These are phyloP conservation scores for Exophiala sp. DNA, from an alignment of 2,329 filamentous ascomycete species.

Conservation along the genomic window DNA sequence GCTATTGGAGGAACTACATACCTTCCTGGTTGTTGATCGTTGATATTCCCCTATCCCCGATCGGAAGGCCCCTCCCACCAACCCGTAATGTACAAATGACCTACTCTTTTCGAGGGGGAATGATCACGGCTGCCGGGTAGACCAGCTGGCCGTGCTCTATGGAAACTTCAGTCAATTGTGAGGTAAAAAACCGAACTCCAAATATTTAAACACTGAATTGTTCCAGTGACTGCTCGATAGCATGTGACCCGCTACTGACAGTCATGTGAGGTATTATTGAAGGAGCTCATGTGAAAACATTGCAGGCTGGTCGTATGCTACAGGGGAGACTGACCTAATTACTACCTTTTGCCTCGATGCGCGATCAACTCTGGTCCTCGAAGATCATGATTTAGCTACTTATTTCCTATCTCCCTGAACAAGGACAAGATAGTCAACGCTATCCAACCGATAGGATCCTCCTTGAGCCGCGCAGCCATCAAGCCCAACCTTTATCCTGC, in stretches of 20 bases:
- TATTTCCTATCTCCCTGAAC: too few relatives aligned
- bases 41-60: neutral
- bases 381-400: too few relatives aligned
- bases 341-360: too few relatives aligned
- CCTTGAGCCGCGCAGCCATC: too few relatives aligned
- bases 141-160: neutral
- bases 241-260: neutral
- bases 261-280: too few relatives aligned
- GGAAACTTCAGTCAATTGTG: neutral
- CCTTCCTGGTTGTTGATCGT: neutral
- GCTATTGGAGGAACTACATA: neutral
- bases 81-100: neutral
- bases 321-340: too few relatives aligned
- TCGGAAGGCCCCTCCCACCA: neutral
- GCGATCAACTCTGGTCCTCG: too few relatives aligned
- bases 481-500: too few relatives aligned
- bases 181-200: neutral
- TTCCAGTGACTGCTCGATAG: neutral
- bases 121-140: neutral
- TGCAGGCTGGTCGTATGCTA: too few relatives aligned
- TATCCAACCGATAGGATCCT: too few relatives aligned
- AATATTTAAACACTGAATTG: neutral
- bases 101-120: neutral
- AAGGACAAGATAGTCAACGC: too few relatives aligned
- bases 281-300: too few relatives aligned